Conservation (phyloP, 2,329 filamentous ascomycete species). For the Pyricularia grisea region DNA sequence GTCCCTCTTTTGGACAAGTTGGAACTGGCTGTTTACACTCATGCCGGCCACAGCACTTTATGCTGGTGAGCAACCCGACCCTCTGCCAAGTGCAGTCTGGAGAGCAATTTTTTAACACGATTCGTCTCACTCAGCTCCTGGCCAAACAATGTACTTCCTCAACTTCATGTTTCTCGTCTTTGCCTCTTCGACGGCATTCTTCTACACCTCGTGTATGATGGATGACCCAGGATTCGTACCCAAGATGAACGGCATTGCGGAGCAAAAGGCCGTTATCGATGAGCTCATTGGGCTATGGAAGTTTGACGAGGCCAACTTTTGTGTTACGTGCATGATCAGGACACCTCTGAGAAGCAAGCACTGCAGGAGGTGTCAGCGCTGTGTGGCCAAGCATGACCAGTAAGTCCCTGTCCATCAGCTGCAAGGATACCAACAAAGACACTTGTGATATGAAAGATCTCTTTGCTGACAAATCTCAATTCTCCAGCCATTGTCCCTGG, state of each 20-base stretch:
- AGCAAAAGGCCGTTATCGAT: slow-evolving; percentile 83
- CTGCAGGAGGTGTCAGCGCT: slow-evolving; percentile 82
- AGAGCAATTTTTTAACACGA: background rate
- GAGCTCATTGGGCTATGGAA: slow-evolving; percentile 78
- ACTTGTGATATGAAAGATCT: no score
- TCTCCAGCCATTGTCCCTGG: slow-evolving; percentile 82
- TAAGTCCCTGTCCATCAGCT: slow-evolving; percentile 27
- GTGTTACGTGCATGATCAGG: slow-evolving; percentile 87
- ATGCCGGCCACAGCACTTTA: slow-evolving; percentile 39
- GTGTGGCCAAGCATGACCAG: slow-evolving; percentile 96
- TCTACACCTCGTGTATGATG: slow-evolving; percentile 78
- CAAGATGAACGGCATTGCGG: slow-evolving; percentile 78
- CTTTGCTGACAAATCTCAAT: background rate
- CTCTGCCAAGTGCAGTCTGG: no score
- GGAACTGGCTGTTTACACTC: slow-evolving; percentile 67
- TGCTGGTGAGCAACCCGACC: slow-evolving; percentile 38
- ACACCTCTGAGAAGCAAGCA: slow-evolving; percentile 93
- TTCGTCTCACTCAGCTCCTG: background rate
- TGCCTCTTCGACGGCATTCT: slow-evolving; percentile 65
- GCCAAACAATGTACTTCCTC: slow-evolving; percentile 52
- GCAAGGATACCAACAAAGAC: background rate
- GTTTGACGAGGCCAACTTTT: slow-evolving; percentile 92
- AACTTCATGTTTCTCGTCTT: slow-evolving; percentile 66
- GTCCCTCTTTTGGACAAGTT: slow-evolving; percentile 70
- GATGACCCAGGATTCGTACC: slow-evolving; percentile 90